phyloP scores from a whole-genome alignment of 768 basidiomycete genomes.

The Phlebiopsis flavidoalba region DNA sequence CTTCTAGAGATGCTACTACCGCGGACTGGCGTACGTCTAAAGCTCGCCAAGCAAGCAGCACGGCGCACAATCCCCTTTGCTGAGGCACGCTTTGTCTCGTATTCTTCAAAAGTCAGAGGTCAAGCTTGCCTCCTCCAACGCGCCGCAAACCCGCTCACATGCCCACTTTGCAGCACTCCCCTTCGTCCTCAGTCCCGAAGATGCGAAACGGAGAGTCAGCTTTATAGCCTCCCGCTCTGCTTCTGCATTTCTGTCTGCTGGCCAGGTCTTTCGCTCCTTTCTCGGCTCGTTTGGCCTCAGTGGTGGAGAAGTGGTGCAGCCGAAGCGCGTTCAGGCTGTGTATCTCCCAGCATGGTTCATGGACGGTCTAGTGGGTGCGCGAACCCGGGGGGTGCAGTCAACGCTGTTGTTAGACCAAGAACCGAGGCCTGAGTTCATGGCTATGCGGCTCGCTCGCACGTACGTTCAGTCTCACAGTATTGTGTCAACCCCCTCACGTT shows the following conservation, averaged over 20 bases:
- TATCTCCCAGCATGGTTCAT: slow-evolving; percentile 65
- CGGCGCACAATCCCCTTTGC: not conserved
- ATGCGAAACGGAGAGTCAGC: slow-evolving; percentile 37
- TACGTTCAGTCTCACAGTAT: not conserved
- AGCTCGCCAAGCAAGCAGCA: not conserved
- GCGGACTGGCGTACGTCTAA: not conserved
- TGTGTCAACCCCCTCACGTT: not conserved
- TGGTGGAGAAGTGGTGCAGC: slow-evolving; percentile 35
- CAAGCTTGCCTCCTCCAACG: not conserved
- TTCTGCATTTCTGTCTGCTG: slow-evolving; percentile 19
- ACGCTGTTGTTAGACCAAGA: slow-evolving; percentile 11
- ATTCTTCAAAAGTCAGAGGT: slow-evolving; percentile 11
- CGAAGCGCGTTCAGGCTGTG: slow-evolving; percentile 43
- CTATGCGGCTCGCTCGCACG: slow-evolving; percentile 2
- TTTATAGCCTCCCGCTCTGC: slow-evolving; percentile 12
- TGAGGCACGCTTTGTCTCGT: not conserved
- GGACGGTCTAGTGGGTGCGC: slow-evolving; percentile 39
- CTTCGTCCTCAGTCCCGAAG: slow-evolving; percentile 9
- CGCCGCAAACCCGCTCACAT: not conserved
- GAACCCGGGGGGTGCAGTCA: slow-evolving; percentile 30
- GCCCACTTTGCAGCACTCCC: slow-evolving; percentile 4
- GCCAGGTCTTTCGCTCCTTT: slow-evolving; percentile 28
- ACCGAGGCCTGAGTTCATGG: slow-evolving; percentile 25
- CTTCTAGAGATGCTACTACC: not conserved
- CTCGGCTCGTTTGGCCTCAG: slow-evolving; percentile 30